Base-by-base conservation (phyloP, 2,329 filamentous ascomycete species). In the Metarhizium humberi region DNA sequence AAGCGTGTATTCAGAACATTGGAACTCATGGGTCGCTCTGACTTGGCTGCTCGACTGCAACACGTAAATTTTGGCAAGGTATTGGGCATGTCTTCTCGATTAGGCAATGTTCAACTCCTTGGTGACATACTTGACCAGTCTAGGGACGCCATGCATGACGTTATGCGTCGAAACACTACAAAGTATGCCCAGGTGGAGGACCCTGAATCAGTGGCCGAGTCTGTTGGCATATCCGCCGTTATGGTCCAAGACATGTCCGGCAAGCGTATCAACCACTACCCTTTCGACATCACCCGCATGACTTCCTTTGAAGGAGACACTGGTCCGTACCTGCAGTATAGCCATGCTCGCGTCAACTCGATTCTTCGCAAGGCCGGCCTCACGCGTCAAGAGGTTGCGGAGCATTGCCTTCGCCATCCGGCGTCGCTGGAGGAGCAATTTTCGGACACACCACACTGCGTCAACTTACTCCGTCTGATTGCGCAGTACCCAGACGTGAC, bases 191-290 rank as follows among this genome's bases (percentile, higher is more conserved):
- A 86, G 66, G 78, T 88, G 20, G 78, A 78, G 56, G 74, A 88
- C 57, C 85, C 85, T 0, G 79, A 78, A 48, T 72, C 76, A 57
- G 81, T 79, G 2, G 83, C 85, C 16, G 85, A 88, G 67, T 81
- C 74, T 2, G 73, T 88, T 3, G 85, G 85, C 54, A 87, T 87
- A 63, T 81, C 80, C 2, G 80, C 84, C 34, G 83, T 89, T 66
- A 86, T 88, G 80, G 84, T 88, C 2, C 85, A 88, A 66, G 86
- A 88, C 64, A 86, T 88, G 81, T 80, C 78, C 62, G 84, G 84
- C 62, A 88, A 87, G 75, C 55, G 64, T 49, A 64, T 68, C 56
- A 69, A 73, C 59, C 68, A 73, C 58, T 73, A 87, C 70, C 75
- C 77, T 48, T 90, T 90, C 69, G 82, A 88, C 70, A 80, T 88